Percentiles rank a stretch among this genome's conserved stretches.
phyloP scores from a whole-genome alignment of 768 basidiomycete genomes.

The Tubosaeta sp. region DNA sequence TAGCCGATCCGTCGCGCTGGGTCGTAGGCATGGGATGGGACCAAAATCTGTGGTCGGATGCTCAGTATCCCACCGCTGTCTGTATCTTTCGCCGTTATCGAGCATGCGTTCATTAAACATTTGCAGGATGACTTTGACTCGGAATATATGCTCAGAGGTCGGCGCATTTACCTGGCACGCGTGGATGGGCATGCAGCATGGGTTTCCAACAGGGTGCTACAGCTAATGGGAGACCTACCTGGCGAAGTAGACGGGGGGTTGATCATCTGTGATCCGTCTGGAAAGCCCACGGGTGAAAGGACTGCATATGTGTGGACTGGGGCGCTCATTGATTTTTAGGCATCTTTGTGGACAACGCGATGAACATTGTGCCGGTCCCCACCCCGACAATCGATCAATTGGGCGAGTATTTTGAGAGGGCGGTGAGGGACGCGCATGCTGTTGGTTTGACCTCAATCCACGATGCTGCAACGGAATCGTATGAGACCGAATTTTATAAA shows the following conservation, averaged over 20 bases:
- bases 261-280: constrained; percentile 60
- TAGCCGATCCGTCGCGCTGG: constrained; percentile 56
- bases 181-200: constrained; percentile 85
- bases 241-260: constrained; percentile 62
- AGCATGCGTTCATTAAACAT: neutral
- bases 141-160: constrained; percentile 61
- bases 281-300: constrained; percentile 61
- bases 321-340: constrained; percentile 33
- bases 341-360: constrained; percentile 85
- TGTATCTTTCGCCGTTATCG: constrained; percentile 21
- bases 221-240: constrained; percentile 59
- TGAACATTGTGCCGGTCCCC: constrained; percentile 67
- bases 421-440: constrained; percentile 65
- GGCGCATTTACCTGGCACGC: constrained; percentile 69
- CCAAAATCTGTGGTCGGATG: constrained; percentile 71
- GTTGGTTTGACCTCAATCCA: constrained; percentile 85
- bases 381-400: constrained; percentile 53
- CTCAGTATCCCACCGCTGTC: constrained; percentile 71
- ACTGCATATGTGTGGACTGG: neutral
- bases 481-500: constrained; percentile 59
- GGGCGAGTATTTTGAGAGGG: constrained; percentile 57
- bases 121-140: constrained; percentile 65
- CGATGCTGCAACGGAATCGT: constrained; percentile 60
- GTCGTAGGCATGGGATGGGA: constrained; percentile 92
- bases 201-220: constrained; percentile 75